phyloP scores from a whole-genome alignment of 2,329 filamentous ascomycete species.

The Clarireedia monteithiana region DNA sequence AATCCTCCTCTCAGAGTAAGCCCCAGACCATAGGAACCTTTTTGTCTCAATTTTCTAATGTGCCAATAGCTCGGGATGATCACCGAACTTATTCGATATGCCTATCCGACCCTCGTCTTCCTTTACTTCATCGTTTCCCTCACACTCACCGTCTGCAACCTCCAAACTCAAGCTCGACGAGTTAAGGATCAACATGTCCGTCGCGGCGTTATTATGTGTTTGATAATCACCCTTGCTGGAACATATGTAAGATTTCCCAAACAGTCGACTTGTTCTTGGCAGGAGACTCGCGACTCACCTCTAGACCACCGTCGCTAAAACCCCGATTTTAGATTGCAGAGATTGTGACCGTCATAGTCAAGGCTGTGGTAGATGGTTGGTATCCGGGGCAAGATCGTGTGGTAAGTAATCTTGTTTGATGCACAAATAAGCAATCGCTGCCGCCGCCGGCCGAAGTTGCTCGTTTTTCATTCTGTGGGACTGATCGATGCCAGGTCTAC shows the following conservation, averaged over 20 bases:
- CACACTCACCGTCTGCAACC: conserved; percentile 43
- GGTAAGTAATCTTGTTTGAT: conserved; percentile 13
- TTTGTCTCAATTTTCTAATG: background rate
- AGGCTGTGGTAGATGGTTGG: conserved; percentile 19
- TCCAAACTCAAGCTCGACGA: conserved; percentile 39
- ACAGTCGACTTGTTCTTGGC: conserved; percentile 36
- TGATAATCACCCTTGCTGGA: conserved; percentile 30
- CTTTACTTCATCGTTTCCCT: conserved; percentile 48
- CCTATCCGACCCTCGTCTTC: conserved; percentile 49
- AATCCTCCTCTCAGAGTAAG: background rate
- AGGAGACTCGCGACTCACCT: background rate
- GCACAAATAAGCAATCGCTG: no score
- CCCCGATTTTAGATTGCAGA: conserved; percentile 31
- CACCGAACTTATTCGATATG: conserved; percentile 42
- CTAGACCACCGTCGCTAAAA: conserved; percentile 15
- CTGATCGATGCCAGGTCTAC: conserved; percentile 37
- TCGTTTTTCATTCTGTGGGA: background rate
- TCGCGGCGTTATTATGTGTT: conserved; percentile 36
- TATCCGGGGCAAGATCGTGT: conserved; percentile 25
- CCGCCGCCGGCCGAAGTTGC: no score
- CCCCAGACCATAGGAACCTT: background rate
- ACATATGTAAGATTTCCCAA: conserved; percentile 33
- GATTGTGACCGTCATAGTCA: conserved; percentile 21
- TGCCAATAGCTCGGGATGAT: conserved; percentile 13
- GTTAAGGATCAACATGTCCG: conserved; percentile 33